Evolutionary conservation across 2,329 filamentous ascomycete species (phyloP).

Genomic region (Rhinocladiella similis): DNA sequence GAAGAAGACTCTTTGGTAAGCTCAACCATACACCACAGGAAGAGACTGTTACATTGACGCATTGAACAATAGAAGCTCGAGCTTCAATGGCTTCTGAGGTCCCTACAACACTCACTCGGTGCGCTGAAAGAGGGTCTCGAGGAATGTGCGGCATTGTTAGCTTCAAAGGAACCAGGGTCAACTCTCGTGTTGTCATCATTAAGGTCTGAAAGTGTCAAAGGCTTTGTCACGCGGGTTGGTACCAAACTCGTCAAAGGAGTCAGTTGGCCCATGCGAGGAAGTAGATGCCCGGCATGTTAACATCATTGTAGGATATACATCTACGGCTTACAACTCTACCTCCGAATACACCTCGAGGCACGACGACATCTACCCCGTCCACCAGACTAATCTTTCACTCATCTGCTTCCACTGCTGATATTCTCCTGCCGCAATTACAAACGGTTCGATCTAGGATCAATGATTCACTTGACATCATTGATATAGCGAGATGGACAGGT

Average conservation of each 20-base stretch:
- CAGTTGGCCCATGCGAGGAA: slow-evolving; percentile 38
- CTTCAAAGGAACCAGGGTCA: slow-evolving; percentile 79
- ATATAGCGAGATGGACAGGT: slow-evolving; percentile 72
- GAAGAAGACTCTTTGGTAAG: slow-evolving; percentile 55
- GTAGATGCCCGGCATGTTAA: too few relatives aligned
- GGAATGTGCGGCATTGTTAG: slow-evolving; percentile 84
- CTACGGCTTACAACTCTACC: slow-evolving; percentile 72
- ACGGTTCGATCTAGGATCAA: slow-evolving; percentile 75
- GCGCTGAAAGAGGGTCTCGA: slow-evolving; percentile 71
- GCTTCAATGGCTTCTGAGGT: slow-evolving; percentile 63
- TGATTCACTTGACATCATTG: slow-evolving; percentile 78
- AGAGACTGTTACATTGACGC: not conserved
- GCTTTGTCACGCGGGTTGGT: slow-evolving; percentile 84
- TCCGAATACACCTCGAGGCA: slow-evolving; percentile 38
- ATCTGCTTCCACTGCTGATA: slow-evolving; percentile 53
- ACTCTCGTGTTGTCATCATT: slow-evolving; percentile 87
- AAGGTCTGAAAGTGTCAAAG: slow-evolving; percentile 87
- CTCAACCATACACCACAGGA: not conserved
- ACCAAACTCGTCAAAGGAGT: slow-evolving; percentile 90
- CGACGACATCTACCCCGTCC: slow-evolving; percentile 44
- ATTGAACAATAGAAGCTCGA: slow-evolving; percentile 40
- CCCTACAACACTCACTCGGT: slow-evolving; percentile 61
- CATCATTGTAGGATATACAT: slow-evolving; percentile 63
- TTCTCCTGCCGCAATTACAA: slow-evolving; percentile 69
- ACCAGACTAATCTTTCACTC: slow-evolving; percentile 53